Conservation (phyloP, 768 basidiomycete species). For the Rubroboletus satanas region DNA sequence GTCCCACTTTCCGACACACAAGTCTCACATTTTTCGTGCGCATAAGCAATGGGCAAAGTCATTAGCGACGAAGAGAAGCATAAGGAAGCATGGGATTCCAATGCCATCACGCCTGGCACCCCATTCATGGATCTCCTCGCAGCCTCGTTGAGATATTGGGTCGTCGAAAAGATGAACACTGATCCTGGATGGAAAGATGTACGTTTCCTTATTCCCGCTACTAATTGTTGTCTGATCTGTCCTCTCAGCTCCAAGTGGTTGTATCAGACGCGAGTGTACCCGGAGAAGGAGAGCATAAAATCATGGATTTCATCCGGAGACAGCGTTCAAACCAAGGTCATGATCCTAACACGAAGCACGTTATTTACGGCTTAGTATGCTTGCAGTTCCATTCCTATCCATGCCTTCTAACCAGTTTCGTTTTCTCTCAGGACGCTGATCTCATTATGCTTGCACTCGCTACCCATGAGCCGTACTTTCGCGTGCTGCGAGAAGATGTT, state of each 20-base stretch:
- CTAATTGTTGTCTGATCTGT: background rate
- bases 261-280: constrained; percentile 97
- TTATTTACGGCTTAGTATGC: constrained; percentile 93
- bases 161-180: constrained; percentile 88
- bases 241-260: constrained; percentile 79
- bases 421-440: constrained; percentile 78
- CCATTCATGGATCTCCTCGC: constrained; percentile 97
- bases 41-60: constrained; percentile 86
- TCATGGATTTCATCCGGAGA: constrained; percentile 96
- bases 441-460: constrained; percentile 98
- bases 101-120: constrained; percentile 98
- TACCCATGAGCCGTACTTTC: constrained; percentile 98
- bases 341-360: constrained; percentile 92
- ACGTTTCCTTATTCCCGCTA: constrained; percentile 15
- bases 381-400: background rate
- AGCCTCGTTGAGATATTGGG: constrained; percentile 89
- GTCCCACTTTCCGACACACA: background rate
- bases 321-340: constrained; percentile 85
- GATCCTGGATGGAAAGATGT: constrained; percentile 97
- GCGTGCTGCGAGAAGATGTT: constrained; percentile 96
- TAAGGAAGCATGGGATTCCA: constrained; percentile 92
- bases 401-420: constrained; percentile 7
- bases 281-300: constrained; percentile 99
- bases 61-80: constrained; percentile 77
- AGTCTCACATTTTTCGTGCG: background rate